These are phyloP conservation scores for Pseudocercospora musae DNA, from an alignment of 2,329 filamentous ascomycete genomes.

Conservation along the genomic window DNA sequence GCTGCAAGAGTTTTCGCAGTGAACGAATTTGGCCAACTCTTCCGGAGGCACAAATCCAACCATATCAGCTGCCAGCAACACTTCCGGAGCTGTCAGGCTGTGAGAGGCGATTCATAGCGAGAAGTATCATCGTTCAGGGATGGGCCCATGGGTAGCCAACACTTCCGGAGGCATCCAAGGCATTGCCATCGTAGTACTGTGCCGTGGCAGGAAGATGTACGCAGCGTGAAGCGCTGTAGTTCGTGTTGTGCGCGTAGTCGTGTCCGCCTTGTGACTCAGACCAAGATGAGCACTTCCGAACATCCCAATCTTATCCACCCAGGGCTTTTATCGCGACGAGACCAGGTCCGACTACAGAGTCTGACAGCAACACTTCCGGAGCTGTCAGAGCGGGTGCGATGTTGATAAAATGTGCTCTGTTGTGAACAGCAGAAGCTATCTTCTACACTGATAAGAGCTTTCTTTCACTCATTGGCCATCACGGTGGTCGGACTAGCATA, in stretches of 20 bases:
- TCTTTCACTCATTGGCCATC: neutral
- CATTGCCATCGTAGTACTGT: neutral
- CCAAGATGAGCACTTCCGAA: conserved; percentile 18
- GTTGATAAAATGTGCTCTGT: neutral
- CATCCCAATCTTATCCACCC: neutral
- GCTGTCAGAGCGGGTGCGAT: neutral
- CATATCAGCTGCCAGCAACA: conserved; percentile 5
- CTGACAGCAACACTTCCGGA: conserved; percentile 13
- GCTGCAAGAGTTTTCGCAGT: neutral
- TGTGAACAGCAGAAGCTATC: neutral
- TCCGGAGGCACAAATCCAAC: neutral
- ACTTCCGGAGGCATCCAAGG: conserved; percentile 11
- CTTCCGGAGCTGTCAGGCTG: conserved; percentile 8
- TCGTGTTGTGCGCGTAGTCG: neutral
- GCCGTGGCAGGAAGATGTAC: neutral
- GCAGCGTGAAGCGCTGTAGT: neutral
- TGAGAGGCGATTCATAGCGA: neutral
- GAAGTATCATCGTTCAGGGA: neutral
- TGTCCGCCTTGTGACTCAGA: neutral
- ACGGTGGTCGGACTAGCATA: neutral
- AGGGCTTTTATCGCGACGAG: neutral
- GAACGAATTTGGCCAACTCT: neutral
- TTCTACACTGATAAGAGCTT: conserved; percentile 2
- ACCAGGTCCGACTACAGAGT: neutral
- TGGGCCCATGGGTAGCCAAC: conserved; percentile 2